Base-by-base conservation (phyloP, 352 stramenopile species). In the Phytophthora syringae region DNA sequence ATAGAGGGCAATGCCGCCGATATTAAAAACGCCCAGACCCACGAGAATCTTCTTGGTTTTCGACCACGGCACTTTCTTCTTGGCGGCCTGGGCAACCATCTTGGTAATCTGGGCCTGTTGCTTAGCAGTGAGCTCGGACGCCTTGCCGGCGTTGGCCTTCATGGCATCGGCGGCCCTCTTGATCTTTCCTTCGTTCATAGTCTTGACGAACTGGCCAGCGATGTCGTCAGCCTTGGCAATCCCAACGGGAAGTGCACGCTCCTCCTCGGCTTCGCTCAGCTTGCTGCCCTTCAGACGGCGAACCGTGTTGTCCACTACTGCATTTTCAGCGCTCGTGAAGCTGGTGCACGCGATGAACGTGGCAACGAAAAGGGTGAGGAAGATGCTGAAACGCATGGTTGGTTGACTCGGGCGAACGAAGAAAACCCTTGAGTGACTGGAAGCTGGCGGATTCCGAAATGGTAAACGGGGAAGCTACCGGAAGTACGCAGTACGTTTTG, bases 291-390 rank as follows among this genome's bases (percentile, higher is more conserved):
- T 21, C 5, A 60, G 52, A 18, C 18, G 39, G 27, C 27, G 37
- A 43, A 34, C 12, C 5, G 22, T n/a, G 12, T 51, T 60, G 18
- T 13, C 13, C 13, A 22, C n/a, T 7, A 16, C 22, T 1, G 2
- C 18, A 22, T 16, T 48, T 54, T 49, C 43, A 0, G 54, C 43
- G 21, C 30, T 28, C 5, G 22, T 11, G 34, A 54, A 62, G 28
- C 43, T 37, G 4, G 18, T n/a, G 32, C 54, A 62, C 28, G 24
- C 21, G 11, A 54, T 28, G 32, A 62, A 39, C 1, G 54, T 47
- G 22, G 43, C 54, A 5, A 62, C 30, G 16, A 48, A 3, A 0
- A 49, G 1, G 3, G 30, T 13, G 7, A 62, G 13, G 15, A 54
- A 48, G 30, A 49, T 2, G 30, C 2, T 30, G 22, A 48, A 18